Base-by-base conservation (phyloP, 164 flowering plant species). In the Magnolia changhungtana region DNA sequence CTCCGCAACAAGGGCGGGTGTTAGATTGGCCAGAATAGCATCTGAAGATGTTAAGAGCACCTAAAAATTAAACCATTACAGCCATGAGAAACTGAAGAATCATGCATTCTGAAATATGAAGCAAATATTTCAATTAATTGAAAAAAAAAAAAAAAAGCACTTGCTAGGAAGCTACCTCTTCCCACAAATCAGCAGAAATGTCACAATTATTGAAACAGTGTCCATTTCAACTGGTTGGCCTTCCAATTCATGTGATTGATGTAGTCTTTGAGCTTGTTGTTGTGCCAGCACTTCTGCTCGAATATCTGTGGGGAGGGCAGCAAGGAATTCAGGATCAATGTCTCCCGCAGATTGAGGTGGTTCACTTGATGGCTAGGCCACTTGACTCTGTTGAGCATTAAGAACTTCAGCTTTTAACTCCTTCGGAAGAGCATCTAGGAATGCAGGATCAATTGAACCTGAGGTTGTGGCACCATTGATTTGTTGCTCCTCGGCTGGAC, bases 301-400 rank as follows among this genome's bases (percentile, higher is more conserved):
- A 75, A 96, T 96, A 72, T 96, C 98, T 24, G 97, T 91, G 10
- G 97, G 99, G 76, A 96, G 97, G 13, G 99, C 99, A 61, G 98
- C 99, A 72, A 96, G 93, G 82, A 96, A 96, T 80, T 96, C 99
- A n/a, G 99, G 99, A 86, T 96, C 99, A 81, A 96, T 96, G 72
- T 96, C 99, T 75, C 85, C 94, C 70, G 86, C 72, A 77, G 85
- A 85, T 75, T 85, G 96, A 61, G 88, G 92, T 77, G 88, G 93
- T 69, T 86, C 79, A 81, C 80, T 89, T 75, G 93, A 78, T 71
- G 97, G 90, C 78, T 90, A 93, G 8, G 91, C 81, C 67, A 78
- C 90, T 84, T 94, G 97, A 82, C 88, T 88, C 78, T 90, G 99
- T 77, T 94, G 98, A 72, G 92, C 89, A 18, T 95, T 89, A 67